Evolutionary conservation across 495 filamentous ascomycete genomes (phyloP), one percentile per base, ranked within the genome.

Genomic region (Corynascus novoguineensis): DNA sequence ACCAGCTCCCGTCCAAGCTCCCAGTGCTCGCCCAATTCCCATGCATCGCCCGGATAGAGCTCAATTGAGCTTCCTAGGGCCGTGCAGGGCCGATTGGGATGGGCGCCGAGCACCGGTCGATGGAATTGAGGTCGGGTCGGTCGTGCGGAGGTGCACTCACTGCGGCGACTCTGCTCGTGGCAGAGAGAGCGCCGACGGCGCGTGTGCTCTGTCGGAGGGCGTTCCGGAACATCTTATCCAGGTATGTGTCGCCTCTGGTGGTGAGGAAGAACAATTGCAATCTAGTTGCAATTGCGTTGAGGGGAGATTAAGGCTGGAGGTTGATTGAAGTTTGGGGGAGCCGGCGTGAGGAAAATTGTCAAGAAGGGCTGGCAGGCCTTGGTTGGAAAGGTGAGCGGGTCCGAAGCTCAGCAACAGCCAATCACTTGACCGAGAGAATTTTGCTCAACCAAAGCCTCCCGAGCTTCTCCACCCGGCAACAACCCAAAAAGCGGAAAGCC

Each of bases 131-230:
- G 35, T 64, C 59, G 66, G 53, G 27, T 67, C 69, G 70, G 69
- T 49, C 50, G 64, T 62, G 60, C 69, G 68, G 60, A 74, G 76
- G 41, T 31, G 64, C 75, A 92, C 92, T 83, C 90, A 97, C 92
- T 79, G 86, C 86, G 71, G 83, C 85, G 80, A 92, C 82, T 81
- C 91, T 88, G 82, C 90, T 83, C 67, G 86, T 79, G 71, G 89
- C 86, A 86, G 91, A 88, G 80, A 92, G 81, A 76, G 87, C 91
- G 78, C 89, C 89, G 76, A 93, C 87, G 78, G 87, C 86, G 80
- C 91, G 90, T 81, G 86, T 86, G 73, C 89, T 91, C 82, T 93
- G 91, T 77, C 91, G 84, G 78, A 97, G 81, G 82, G 92, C 92
- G 87, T 89, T 96, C 77, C 91, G 90, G 83, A 97, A 92, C 93